Percentiles rank a stretch among this genome's conserved stretches.
Evolutionary conservation across 768 basidiomycete species (phyloP).

Genomic region (Lentinula lateritia): DNA sequence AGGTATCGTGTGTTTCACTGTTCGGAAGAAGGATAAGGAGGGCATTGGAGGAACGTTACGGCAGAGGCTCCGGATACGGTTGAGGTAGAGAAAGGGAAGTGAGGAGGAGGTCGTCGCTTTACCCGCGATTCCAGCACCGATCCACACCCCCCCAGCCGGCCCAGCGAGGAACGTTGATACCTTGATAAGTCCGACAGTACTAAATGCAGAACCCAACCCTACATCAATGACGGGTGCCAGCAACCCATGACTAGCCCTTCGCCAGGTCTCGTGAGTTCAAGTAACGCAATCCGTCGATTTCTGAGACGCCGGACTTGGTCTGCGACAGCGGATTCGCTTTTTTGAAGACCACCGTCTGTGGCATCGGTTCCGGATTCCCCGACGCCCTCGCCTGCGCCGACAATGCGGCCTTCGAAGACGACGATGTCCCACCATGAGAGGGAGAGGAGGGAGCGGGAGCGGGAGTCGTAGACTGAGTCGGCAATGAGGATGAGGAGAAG

Average conservation of each 20-base stretch:
- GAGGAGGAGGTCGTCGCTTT: too few species aligned
- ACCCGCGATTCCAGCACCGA: too few species aligned
- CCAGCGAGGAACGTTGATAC: too few species aligned
- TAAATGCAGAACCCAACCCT: too few species aligned
- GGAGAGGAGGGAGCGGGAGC: conserved; percentile 88
- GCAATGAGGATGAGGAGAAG: conserved; percentile 94
- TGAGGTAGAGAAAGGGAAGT: neutral
- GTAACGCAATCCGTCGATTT: conserved; percentile 77
- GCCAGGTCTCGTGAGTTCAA: too few species aligned
- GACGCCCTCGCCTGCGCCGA: conserved; percentile 39
- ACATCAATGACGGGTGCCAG: too few species aligned
- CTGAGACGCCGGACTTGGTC: conserved; percentile 60
- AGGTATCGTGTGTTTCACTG: conserved; percentile 93
- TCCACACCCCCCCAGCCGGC: too few species aligned
- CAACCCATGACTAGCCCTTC: too few species aligned
- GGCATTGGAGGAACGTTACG: conserved; percentile 46
- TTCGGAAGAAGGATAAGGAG: conserved; percentile 76
- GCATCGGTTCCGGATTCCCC: too few species aligned
- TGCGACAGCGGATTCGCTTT: conserved; percentile 64
- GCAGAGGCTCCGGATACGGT: conserved; percentile 9
- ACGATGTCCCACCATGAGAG: conserved; percentile 92
- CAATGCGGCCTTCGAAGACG: conserved; percentile 91
- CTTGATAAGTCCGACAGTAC: too few species aligned
- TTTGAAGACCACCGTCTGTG: too few species aligned
- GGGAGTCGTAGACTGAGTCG: conserved; percentile 96